Evolutionary conservation across 140 eudicot species (phyloP).

Genomic region (Stevia rebaudiana): DNA sequence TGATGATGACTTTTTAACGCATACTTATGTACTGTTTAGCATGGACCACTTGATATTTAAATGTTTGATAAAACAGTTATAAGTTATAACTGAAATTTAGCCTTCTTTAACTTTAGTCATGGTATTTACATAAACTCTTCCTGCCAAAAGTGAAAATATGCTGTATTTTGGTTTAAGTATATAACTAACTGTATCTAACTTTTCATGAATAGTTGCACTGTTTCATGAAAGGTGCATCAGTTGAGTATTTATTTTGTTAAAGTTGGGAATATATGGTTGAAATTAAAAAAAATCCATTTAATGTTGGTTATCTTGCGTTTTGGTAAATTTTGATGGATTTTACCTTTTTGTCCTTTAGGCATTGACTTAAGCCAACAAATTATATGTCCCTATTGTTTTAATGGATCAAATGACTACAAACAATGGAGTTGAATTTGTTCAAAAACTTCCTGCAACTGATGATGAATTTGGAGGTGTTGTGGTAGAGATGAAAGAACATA

Average conservation of each 20-base stretch:
- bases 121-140: no score
- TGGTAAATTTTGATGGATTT: not conserved
- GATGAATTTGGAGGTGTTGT: constrained; percentile 71
- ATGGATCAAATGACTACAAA: constrained; percentile 32
- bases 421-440: constrained; percentile 26
- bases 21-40: no score
- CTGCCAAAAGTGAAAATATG: not conserved
- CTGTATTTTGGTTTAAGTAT: not conserved
- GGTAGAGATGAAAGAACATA: constrained; percentile 57
- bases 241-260: not conserved
- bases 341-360: not conserved
- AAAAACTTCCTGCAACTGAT: constrained; percentile 44
- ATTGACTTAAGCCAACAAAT: not conserved
- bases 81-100: no score
- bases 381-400: not conserved
- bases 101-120: no score
- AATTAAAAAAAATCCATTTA: not conserved
- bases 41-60: no score
- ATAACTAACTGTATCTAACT: not conserved
- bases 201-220: not conserved
- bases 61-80: no score
- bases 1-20: no score
- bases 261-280: no score
- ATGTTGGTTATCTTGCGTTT: not conserved
- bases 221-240: not conserved